These are phyloP conservation scores for Elsinoe necatrix DNA, from an alignment of 2,329 filamentous ascomycete species.

Conservation along the genomic window DNA sequence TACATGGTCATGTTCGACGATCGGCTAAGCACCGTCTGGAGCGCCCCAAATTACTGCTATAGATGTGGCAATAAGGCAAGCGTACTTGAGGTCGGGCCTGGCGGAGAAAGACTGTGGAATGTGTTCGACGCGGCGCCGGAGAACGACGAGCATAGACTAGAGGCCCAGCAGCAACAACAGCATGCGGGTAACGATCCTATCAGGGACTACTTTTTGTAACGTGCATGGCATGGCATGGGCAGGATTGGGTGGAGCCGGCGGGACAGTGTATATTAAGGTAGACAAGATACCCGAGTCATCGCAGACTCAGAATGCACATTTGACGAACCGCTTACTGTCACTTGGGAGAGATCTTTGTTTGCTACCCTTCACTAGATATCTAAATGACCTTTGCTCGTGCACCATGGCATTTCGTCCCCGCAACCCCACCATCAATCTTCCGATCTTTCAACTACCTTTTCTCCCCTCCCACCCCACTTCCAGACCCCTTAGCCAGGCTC, in stretches of 20 bases:
- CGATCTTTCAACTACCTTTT: not conserved
- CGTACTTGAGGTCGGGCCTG: slow-evolving; percentile 90
- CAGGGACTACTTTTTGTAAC: slow-evolving; percentile 60
- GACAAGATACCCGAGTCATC: slow-evolving; percentile 1
- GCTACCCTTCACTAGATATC: not conserved
- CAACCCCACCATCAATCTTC: not conserved
- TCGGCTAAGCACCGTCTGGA: slow-evolving; percentile 92
- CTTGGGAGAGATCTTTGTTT: not conserved
- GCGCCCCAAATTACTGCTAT: slow-evolving; percentile 34
- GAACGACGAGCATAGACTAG: slow-evolving; percentile 76
- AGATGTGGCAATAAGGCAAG: slow-evolving; percentile 91
- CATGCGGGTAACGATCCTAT: slow-evolving; percentile 64
- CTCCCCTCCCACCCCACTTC: not conserved
- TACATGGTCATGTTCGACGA: slow-evolving; percentile 97
- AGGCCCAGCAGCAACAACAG: slow-evolving; percentile 62
- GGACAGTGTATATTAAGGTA: not conserved
- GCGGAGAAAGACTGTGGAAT: slow-evolving; percentile 91
- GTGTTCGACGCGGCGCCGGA: slow-evolving; percentile 96
- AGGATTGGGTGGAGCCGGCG: not conserved
- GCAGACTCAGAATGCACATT: not conserved
- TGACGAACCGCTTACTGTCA: not conserved
- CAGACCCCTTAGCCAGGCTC: not conserved
- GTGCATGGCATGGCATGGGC: not conserved
- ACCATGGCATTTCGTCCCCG: too few species aligned
- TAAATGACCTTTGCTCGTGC: not conserved